Evolutionary conservation across 2,329 filamentous ascomycete species (phyloP).

Genomic region (Hymenoscyphus fraxineus): DNA sequence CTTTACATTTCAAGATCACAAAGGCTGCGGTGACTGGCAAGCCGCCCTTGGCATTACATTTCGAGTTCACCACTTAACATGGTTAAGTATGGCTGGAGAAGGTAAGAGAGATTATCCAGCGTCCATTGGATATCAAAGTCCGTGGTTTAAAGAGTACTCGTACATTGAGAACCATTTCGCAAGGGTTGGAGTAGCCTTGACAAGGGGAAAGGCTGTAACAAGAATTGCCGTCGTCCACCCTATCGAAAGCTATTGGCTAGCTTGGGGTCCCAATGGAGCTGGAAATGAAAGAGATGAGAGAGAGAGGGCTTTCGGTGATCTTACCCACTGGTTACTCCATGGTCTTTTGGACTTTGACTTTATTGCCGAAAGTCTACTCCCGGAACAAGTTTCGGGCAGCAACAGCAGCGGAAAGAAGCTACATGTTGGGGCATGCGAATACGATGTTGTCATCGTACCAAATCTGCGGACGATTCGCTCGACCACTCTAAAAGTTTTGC

Average conservation of each 20-base stretch:
- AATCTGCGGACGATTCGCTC: conserved; percentile 35
- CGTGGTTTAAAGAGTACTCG: conserved; percentile 36
- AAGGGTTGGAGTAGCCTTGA: conserved; percentile 33
- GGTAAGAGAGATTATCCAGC: conserved; percentile 36
- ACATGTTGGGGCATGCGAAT: conserved; percentile 32
- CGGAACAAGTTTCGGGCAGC: conserved; percentile 21
- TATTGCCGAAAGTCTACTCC: conserved; percentile 33
- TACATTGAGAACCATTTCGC: conserved; percentile 35
- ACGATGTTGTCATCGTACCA: conserved; percentile 34
- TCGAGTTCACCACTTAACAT: conserved; percentile 34
- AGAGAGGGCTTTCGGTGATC: conserved; percentile 30
- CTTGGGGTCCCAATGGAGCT: conserved; percentile 32
- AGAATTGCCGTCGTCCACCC: conserved; percentile 35
- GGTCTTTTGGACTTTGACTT: conserved; percentile 37
- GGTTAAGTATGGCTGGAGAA: conserved; percentile 36
- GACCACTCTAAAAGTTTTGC: conserved; percentile 29
- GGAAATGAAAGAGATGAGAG: conserved; percentile 28
- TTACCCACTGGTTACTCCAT: conserved; percentile 32
- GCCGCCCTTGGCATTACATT: conserved; percentile 36
- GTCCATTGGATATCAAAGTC: conserved; percentile 35
- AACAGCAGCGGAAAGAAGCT: conserved; percentile 18
- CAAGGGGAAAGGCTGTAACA: conserved; percentile 32
- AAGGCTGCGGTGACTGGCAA: conserved; percentile 37
- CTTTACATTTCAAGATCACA: conserved; percentile 36
- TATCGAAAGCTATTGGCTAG: conserved; percentile 36